Conservation (phyloP, 192 early-diverging fungal genomes). For the Podila clonocystis region DNA sequence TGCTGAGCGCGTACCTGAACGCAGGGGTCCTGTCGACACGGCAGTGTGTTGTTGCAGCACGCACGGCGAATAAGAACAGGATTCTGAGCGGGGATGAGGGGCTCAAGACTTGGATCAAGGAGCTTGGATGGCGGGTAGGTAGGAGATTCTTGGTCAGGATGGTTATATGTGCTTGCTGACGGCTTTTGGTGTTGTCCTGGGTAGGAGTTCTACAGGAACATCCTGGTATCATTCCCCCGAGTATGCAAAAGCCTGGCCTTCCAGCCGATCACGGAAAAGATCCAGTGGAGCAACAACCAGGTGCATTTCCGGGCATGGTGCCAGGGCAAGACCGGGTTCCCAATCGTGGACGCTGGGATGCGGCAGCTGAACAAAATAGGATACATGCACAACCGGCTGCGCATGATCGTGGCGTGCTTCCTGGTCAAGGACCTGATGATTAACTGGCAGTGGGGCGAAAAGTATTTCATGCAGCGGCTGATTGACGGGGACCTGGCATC, state of each 20-base stretch:
- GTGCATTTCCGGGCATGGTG: slow-evolving; percentile 64
- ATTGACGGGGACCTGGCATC: slow-evolving; percentile 76
- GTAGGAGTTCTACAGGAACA: slow-evolving; percentile 73
- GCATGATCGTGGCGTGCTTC: slow-evolving; percentile 71
- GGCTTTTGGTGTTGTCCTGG: background rate
- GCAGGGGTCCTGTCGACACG: slow-evolving; percentile 61
- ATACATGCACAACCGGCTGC: slow-evolving; percentile 75
- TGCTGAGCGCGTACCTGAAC: slow-evolving; percentile 64
- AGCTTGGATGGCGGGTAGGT: slow-evolving; percentile 65
- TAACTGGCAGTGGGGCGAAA: slow-evolving; percentile 74
- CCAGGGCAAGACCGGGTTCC: slow-evolving; percentile 70
- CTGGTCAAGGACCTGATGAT: slow-evolving; percentile 61
- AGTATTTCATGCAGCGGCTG: slow-evolving; percentile 66
- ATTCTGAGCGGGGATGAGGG: slow-evolving; percentile 61
- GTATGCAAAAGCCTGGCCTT: slow-evolving; percentile 69
- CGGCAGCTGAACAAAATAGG: slow-evolving; percentile 64
- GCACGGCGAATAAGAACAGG: slow-evolving; percentile 55
- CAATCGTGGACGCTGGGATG: slow-evolving; percentile 77
- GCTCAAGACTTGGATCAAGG: slow-evolving; percentile 68
- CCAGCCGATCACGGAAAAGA: slow-evolving; percentile 60
- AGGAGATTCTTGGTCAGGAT: no score
- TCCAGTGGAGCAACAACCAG: slow-evolving; percentile 62
- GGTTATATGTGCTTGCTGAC: background rate
- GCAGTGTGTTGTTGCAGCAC: slow-evolving; percentile 58
- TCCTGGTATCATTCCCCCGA: slow-evolving; percentile 68